phyloP scores from a whole-genome alignment of 1,284 basidiomycete genomes.

The Coriolopsis trogii region DNA sequence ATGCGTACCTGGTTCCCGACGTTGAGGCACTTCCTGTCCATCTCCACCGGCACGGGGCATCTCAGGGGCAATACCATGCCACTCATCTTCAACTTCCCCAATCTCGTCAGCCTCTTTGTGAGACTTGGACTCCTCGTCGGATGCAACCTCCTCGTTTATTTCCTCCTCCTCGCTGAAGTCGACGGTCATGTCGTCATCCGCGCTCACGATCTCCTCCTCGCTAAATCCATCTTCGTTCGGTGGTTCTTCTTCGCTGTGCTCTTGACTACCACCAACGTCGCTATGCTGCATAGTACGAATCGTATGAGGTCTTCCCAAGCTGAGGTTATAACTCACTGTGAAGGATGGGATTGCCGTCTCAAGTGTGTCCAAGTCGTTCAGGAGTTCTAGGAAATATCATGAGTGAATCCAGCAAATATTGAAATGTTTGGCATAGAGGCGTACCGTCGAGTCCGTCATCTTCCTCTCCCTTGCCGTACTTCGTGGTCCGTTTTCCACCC shows the following conservation, averaged over 20 bases:
- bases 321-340: no score
- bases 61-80: constrained; percentile 36
- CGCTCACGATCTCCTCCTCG: not conserved
- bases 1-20: constrained; percentile 1
- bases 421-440: not conserved
- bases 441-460: constrained; percentile 36
- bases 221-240: not conserved
- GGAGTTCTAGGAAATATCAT: constrained; percentile 25
- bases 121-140: constrained; percentile 15
- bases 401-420: not conserved
- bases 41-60: no score
- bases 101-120: constrained; percentile 14
- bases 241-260: no score
- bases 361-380: constrained; percentile 31
- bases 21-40: no score
- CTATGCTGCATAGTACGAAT: no score
- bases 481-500: constrained; percentile 27
- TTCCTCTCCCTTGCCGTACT: constrained; percentile 30
- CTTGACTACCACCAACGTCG: no score
- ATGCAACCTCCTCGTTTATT: not conserved
- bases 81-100: constrained; percentile 28
- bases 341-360: constrained; percentile 22
- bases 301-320: no score
- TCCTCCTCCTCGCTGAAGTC: constrained; percentile 16
- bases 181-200: no score